phyloP scores from a whole-genome alignment of 2,329 filamentous ascomycete genomes.

The Penicillium sp. region DNA sequence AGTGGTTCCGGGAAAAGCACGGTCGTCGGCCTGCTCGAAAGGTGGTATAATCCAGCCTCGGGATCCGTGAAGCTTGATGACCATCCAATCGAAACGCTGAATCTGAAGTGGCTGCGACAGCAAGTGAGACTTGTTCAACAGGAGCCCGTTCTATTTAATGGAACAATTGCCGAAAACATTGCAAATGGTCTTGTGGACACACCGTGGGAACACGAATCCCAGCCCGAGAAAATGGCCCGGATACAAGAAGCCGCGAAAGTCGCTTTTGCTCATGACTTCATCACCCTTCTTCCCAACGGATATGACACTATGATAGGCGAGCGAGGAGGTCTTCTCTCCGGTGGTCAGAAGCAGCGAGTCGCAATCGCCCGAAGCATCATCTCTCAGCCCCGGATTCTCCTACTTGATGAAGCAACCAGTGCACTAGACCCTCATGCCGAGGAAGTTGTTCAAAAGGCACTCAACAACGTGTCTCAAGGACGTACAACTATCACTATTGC shows the following conservation, averaged over 20 bases:
- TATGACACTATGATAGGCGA: constrained; percentile 86
- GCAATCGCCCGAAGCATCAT: constrained; percentile 81
- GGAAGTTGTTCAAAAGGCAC: constrained; percentile 79
- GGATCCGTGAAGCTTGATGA: constrained; percentile 43
- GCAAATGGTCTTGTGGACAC: constrained; percentile 63
- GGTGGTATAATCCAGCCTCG: constrained; percentile 64
- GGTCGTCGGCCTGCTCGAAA: constrained; percentile 69
- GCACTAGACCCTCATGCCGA: constrained; percentile 87
- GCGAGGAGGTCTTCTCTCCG: constrained; percentile 77
- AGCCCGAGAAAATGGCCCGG: constrained; percentile 49
- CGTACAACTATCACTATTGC: constrained; percentile 44
- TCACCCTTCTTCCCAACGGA: constrained; percentile 71
- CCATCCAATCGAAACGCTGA: constrained; percentile 38
- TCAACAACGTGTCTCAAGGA: constrained; percentile 69
- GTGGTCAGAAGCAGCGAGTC: constrained; percentile 91
- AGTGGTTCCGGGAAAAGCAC: constrained; percentile 76
- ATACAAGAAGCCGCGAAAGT: constrained; percentile 19
- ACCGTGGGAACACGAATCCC: constrained; percentile 60
- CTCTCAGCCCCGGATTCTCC: constrained; percentile 76
- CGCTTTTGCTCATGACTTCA: constrained; percentile 74
- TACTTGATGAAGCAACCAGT: constrained; percentile 88
- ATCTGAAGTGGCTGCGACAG: constrained; percentile 28
- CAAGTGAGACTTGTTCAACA: constrained; percentile 45
- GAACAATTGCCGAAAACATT: constrained; percentile 82
- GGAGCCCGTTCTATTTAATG: constrained; percentile 81